Conservation (phyloP, 495 filamentous ascomycete species). For the Trichoderma virens region DNA sequence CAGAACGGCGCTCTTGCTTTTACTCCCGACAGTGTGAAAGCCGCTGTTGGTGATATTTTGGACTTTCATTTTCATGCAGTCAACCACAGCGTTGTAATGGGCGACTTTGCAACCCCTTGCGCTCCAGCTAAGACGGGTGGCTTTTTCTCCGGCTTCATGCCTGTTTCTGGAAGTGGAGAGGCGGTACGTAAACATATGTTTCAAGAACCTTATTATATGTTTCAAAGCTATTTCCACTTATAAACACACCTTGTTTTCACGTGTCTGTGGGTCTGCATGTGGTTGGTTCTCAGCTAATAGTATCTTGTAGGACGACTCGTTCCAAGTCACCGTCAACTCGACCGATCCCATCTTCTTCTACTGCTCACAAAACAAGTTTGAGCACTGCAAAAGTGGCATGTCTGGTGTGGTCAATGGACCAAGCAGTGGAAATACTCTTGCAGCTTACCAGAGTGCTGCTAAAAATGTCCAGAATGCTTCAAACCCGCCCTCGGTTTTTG, state of each 20-base stretch:
- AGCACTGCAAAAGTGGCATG: conserved; percentile 29
- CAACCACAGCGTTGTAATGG: conserved; percentile 44
- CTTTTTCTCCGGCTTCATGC: conserved; percentile 36
- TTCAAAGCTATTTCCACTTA: too few species aligned
- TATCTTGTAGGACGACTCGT: conserved; percentile 17
- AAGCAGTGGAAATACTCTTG: conserved; percentile 11
- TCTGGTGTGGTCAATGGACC: conserved; percentile 25
- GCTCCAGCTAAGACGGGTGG: conserved; percentile 26
- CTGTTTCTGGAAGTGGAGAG: neutral
- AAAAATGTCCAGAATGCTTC: neutral
- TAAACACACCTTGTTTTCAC: too few species aligned
- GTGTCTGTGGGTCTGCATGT: too few species aligned
- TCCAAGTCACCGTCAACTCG: conserved; percentile 40
- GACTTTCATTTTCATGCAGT: conserved; percentile 45
- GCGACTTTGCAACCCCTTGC: conserved; percentile 40
- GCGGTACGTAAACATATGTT: neutral
- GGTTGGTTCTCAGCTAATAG: neutral
- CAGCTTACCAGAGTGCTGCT: conserved; percentile 14
- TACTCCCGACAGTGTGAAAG: conserved; percentile 24
- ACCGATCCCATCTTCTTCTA: conserved; percentile 47
- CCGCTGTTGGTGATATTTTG: conserved; percentile 36
- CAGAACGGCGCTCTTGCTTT: conserved; percentile 15
- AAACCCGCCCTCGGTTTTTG: neutral
- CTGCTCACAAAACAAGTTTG: conserved; percentile 28
- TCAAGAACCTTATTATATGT: neutral